phyloP scores from a whole-genome alignment of 257 asterid species.

The Scutellaria galericulata region DNA sequence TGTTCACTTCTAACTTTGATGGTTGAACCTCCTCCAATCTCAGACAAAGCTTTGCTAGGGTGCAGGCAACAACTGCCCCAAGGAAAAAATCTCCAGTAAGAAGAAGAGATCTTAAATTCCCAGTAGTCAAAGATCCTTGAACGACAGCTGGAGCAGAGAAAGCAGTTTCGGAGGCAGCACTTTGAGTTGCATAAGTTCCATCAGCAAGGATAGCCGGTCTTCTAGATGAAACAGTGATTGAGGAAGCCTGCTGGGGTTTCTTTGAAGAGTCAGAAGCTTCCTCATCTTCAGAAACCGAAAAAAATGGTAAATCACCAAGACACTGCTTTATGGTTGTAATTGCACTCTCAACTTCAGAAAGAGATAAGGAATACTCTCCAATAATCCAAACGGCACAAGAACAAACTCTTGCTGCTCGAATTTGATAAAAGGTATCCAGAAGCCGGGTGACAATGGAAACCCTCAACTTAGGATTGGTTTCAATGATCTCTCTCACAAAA shows the following conservation, averaged over 20 bases:
- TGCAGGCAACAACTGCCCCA: slow-evolving; percentile 88
- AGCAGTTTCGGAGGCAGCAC: slow-evolving; percentile 97
- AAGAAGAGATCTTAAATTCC: slow-evolving; percentile 88
- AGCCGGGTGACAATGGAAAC: slow-evolving; percentile 87
- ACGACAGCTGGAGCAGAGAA: slow-evolving; percentile 78
- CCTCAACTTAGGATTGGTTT: slow-evolving; percentile 86
- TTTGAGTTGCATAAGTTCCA: slow-evolving; percentile 96
- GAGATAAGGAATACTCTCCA: slow-evolving; percentile 87
- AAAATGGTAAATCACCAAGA: slow-evolving; percentile 91
- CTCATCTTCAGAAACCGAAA: slow-evolving; percentile 76
- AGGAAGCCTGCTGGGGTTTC: slow-evolving; percentile 70
- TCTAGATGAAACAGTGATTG: slow-evolving; percentile 88
- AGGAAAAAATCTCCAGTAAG: slow-evolving; percentile 92
- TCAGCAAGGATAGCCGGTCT: slow-evolving; percentile 96
- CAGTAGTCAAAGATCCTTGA: slow-evolving; percentile 70
- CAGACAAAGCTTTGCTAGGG: slow-evolving; percentile 80
- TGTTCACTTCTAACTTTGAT: slow-evolving; percentile 76
- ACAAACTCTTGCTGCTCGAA: slow-evolving; percentile 91
- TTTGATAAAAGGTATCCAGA: slow-evolving; percentile 89
- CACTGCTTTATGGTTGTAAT: slow-evolving; percentile 90
- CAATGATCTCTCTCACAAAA: slow-evolving; percentile 91
- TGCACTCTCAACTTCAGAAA: slow-evolving; percentile 89
- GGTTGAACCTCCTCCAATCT: slow-evolving; percentile 94
- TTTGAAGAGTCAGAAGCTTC: slow-evolving; percentile 75
- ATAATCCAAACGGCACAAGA: slow-evolving; percentile 96